phyloP scores from a whole-genome alignment of 495 filamentous ascomycete genomes.

The Rusavskia elegans region DNA sequence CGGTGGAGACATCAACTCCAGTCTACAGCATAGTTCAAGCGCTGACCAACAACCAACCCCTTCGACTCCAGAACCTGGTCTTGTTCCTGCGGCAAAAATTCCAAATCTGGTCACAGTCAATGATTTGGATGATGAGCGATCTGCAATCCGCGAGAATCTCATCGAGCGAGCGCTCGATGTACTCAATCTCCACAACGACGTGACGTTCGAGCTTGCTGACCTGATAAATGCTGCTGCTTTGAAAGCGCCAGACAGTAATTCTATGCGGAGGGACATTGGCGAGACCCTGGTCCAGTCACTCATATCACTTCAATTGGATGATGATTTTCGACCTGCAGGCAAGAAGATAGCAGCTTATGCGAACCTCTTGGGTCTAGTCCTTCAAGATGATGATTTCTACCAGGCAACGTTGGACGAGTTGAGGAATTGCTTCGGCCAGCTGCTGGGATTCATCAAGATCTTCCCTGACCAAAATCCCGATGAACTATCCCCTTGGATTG shows the following conservation, averaged over 20 bases:
- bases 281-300: slow-evolving; percentile 73
- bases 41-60: not conserved
- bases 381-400: slow-evolving; percentile 73
- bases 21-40: too few species aligned
- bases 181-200: slow-evolving; percentile 68
- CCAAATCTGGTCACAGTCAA: slow-evolving; percentile 48
- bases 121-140: slow-evolving; percentile 66
- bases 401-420: slow-evolving; percentile 56
- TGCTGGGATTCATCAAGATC: slow-evolving; percentile 69
- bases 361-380: slow-evolving; percentile 75
- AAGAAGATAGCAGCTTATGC: slow-evolving; percentile 88
- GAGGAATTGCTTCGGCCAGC: slow-evolving; percentile 57
- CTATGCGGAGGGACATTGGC: slow-evolving; percentile 58
- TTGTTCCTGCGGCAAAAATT: slow-evolving; percentile 20
- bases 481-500: slow-evolving; percentile 78
- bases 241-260: slow-evolving; percentile 47
- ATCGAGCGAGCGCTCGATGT: slow-evolving; percentile 86
- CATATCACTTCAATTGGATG: slow-evolving; percentile 64
- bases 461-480: slow-evolving; percentile 48
- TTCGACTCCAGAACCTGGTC: slow-evolving; percentile 16
- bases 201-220: slow-evolving; percentile 83
- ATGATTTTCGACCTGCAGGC: slow-evolving; percentile 49
- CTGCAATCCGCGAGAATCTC: slow-evolving; percentile 52
- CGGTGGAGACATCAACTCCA: too few species aligned
- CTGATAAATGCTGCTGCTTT: slow-evolving; percentile 63